Evolutionary conservation across 1,284 basidiomycete species (phyloP).

Genomic region (Cutaneotrichosporon sp.): DNA sequence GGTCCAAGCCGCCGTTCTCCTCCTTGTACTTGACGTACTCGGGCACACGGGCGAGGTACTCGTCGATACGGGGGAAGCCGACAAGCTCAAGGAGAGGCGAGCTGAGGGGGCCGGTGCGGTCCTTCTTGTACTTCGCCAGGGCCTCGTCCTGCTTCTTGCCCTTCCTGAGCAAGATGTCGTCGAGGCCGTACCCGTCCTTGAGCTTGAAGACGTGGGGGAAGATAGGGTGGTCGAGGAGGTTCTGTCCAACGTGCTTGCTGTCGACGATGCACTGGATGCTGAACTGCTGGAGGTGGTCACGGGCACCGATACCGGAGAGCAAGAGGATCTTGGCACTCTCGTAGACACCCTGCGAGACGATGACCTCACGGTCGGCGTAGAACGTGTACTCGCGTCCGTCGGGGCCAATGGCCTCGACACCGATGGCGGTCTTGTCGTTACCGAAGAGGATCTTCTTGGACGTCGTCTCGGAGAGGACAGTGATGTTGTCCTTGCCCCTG

Average conservation of each 20-base stretch:
- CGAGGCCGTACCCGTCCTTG: slow-evolving; percentile 17
- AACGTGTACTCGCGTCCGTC: slow-evolving; percentile 14
- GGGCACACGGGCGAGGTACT: slow-evolving; percentile 5
- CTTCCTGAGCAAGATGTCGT: slow-evolving; percentile 10
- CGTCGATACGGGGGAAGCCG: slow-evolving; percentile 15
- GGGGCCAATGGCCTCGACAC: slow-evolving; percentile 12
- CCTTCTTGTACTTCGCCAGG: slow-evolving; percentile 7
- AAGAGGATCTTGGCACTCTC: slow-evolving; percentile 14
- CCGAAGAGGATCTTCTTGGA: slow-evolving; percentile 13
- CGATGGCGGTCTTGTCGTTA: slow-evolving; percentile 10
- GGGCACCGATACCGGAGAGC: slow-evolving; percentile 13
- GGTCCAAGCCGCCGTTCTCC: slow-evolving; percentile 12
- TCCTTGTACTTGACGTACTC: slow-evolving; percentile 14
- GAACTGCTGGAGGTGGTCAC: slow-evolving; percentile 8
- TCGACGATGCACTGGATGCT: slow-evolving; percentile 19
- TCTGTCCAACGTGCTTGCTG: slow-evolving; percentile 64
- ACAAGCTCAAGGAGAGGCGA: slow-evolving; percentile 14
- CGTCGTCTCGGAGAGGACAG: slow-evolving; percentile 3
- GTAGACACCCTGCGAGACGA: slow-evolving; percentile 14
- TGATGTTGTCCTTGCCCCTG: slow-evolving; percentile 12
- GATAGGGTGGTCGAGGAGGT: slow-evolving; percentile 61
- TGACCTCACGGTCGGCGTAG: slow-evolving; percentile 14
- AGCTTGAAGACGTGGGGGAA: slow-evolving; percentile 18
- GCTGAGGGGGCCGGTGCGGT: slow-evolving; percentile 2
- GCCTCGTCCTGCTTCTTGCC: slow-evolving; percentile 2